Base-by-base conservation (phyloP, 805 yeast genomes). In the Saturnispora halmiae region DNA sequence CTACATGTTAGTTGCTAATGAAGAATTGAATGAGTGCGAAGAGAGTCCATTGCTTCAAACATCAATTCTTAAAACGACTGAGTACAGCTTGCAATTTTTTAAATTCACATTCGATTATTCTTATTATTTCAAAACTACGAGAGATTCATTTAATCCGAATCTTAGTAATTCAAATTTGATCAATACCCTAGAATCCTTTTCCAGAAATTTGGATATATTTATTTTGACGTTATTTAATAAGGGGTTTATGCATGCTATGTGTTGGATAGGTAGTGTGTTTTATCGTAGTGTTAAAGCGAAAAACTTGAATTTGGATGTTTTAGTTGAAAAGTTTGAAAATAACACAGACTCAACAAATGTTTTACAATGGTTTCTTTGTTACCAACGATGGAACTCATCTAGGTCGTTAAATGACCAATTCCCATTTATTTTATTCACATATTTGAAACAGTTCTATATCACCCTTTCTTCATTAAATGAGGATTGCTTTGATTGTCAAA, bases 1-100 rank as follows among this genome's bases (percentile, higher is more conserved):
- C 35, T 67, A 65, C 47, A 47, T 70, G n/a, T 42, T 69, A 30
- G 57, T 59, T 49, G 44, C 69, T 33, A 48, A 53, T 38, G 56
- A 51, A 6, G 53, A 51, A 10, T 44, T 47, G 2, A 33, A 39
- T 28, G 31, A 19, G 32, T 2, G 42, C 21, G 31, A 31, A 44
- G 39, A 42, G 33, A 40, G 50, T 35, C 46, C 55, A 30, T 42
- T 58, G 45, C 11, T 41, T 15, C 38, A 45, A 8, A 32, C 25
- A 4, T 49, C 51, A 22, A 49, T 51, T 3, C 49, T 57, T 21
- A 51, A 55, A 25, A 51, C 70, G 6, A 55, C 61, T 4, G 70
- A 65, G 38, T 48, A 60, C 2, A 52, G 66, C 0, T 51, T 69
- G 30, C 49, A 56, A 6, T 36, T 60, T 4, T 66, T 69, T 50